Evolutionary conservation across 805 yeast genomes (phyloP).

Genomic region (Hanseniaspora singularis): DNA sequence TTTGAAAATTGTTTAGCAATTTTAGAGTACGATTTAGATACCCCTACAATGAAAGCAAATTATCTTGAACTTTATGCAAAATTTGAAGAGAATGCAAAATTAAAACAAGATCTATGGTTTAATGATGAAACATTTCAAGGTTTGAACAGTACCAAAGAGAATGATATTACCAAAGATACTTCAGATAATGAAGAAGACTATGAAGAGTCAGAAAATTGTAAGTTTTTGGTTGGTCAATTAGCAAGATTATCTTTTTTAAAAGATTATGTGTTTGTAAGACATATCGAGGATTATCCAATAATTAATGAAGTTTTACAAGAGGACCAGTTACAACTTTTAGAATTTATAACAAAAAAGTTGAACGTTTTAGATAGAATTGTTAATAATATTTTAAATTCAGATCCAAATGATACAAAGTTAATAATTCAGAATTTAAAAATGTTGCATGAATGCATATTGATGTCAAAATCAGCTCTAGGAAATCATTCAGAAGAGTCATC

Average conservation of each 20-base stretch:
- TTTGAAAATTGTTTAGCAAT: slow-evolving; percentile 61
- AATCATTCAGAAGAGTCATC: slow-evolving; percentile 48
- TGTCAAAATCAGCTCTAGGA: slow-evolving; percentile 47
- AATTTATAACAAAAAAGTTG: slow-evolving; percentile 25
- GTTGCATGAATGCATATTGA: slow-evolving; percentile 65
- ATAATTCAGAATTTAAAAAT: slow-evolving; percentile 59
- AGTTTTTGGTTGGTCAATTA: slow-evolving; percentile 14
- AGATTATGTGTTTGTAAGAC: slow-evolving; percentile 74
- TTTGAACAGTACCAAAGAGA: slow-evolving; percentile 23
- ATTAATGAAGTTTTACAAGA: slow-evolving; percentile 36
- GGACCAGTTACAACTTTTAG: slow-evolving; percentile 27
- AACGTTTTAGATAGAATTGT: slow-evolving; percentile 49
- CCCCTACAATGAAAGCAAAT: slow-evolving; percentile 66
- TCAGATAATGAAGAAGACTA: slow-evolving; percentile 21
- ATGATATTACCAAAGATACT: slow-evolving; percentile 15
- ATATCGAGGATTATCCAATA: slow-evolving; percentile 67
- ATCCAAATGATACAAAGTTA: slow-evolving; percentile 16
- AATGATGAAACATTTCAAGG: slow-evolving; percentile 19
- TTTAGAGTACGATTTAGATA: slow-evolving; percentile 81
- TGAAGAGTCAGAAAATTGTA: slow-evolving; percentile 17
- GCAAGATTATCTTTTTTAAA: slow-evolving; percentile 41
- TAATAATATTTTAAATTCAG: slow-evolving; percentile 15
- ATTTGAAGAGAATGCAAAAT: slow-evolving; percentile 16
- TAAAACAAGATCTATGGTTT: slow-evolving; percentile 21
- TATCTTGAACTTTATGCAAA: slow-evolving; percentile 44